A percentile compares a stretch with the other conserved stretches of the same genome.
These are phyloP conservation scores for Colletotrichum paranaense DNA, from an alignment of 2,329 filamentous ascomycete species.

Conservation along the genomic window DNA sequence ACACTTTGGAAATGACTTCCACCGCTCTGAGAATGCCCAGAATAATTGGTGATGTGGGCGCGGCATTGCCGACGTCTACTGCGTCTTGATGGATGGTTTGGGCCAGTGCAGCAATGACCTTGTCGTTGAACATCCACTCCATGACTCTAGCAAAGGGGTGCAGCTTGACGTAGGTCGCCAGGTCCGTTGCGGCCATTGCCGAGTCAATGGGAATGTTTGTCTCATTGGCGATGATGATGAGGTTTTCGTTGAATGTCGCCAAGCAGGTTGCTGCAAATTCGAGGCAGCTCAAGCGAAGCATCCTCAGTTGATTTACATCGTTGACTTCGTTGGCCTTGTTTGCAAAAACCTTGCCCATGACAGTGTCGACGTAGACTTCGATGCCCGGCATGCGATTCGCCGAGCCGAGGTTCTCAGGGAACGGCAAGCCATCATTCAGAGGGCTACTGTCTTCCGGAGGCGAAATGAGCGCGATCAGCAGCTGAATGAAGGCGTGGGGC, in stretches of 20 bases:
- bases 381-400: slow-evolving; percentile 83
- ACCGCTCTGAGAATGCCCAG: slow-evolving; percentile 83
- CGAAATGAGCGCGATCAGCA: slow-evolving; percentile 78
- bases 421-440: slow-evolving; percentile 82
- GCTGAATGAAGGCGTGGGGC: slow-evolving; percentile 82
- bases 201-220: slow-evolving; percentile 80
- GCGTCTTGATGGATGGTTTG: slow-evolving; percentile 81
- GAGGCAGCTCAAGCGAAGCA: slow-evolving; percentile 83
- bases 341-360: slow-evolving; percentile 82
- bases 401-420: slow-evolving; percentile 86
- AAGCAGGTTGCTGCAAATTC: slow-evolving; percentile 85
- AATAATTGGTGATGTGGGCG: slow-evolving; percentile 84
- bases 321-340: slow-evolving; percentile 72
- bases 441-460: slow-evolving; percentile 71
- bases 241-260: slow-evolving; percentile 90
- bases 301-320: slow-evolving; percentile 75
- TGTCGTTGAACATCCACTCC: slow-evolving; percentile 98
- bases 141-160: slow-evolving; percentile 96
- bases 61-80: slow-evolving; percentile 76
- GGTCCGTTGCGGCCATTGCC: slow-evolving; percentile 78
- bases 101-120: slow-evolving; percentile 84
- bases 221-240: slow-evolving; percentile 86
- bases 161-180: slow-evolving; percentile 83
- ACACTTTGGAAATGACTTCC: slow-evolving; percentile 82
- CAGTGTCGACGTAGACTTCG: slow-evolving; percentile 92